A percentile compares a stretch with the other conserved stretches of the same genome.
phyloP scores from a whole-genome alignment of 805 yeast genomes.

The Blastobotrys muscicola region DNA sequence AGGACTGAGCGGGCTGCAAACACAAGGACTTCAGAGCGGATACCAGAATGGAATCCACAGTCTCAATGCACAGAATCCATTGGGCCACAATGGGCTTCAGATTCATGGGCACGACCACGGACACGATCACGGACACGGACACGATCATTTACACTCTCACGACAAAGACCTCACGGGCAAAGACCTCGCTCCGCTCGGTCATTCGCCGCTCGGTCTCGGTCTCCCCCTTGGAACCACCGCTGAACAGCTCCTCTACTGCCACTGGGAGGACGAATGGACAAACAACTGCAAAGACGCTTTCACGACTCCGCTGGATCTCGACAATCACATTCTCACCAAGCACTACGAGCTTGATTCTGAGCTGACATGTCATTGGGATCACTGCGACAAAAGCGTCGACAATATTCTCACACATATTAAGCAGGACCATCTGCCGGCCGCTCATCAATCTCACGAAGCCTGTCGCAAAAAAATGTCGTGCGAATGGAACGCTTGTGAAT shows the following conservation, averaged over 20 bases:
- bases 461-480: not conserved
- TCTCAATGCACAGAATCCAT: too few species aligned
- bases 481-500: not conserved
- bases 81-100: too few species aligned
- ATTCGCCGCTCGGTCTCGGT: too few species aligned
- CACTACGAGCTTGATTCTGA: slow-evolving; percentile 6
- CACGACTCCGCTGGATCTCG: slow-evolving; percentile 21
- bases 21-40: too few species aligned
- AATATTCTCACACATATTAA: slow-evolving; percentile 21
- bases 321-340: slow-evolving; percentile 20
- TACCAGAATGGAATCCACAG: too few species aligned
- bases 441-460: slow-evolving; percentile 11
- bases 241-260: slow-evolving; percentile 21
- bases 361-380: slow-evolving; percentile 31
- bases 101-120: not conserved
- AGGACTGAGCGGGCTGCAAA: too few species aligned
- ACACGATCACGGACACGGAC: not conserved
- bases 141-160: not conserved
- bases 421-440: slow-evolving; percentile 14
- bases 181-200: not conserved
- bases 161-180: not conserved
- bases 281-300: slow-evolving; percentile 24
- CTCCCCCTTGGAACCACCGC: not conserved
- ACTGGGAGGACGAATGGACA: slow-evolving; percentile 28
- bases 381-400: slow-evolving; percentile 27